phyloP scores from a whole-genome alignment of 306 rosid species.

The Castanopsis chinensis region DNA sequence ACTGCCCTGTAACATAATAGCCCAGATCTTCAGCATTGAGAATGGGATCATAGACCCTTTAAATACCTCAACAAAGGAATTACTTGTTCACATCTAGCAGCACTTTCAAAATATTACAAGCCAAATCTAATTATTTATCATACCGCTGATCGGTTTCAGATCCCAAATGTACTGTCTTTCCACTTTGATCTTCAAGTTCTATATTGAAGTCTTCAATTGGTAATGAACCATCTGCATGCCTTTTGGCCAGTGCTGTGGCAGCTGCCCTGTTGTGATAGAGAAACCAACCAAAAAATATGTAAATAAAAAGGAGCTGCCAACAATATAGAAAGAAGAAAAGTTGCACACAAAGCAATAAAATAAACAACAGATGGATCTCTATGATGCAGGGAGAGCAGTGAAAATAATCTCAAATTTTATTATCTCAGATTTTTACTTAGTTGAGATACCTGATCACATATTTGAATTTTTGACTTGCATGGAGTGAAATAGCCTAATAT shows the following conservation, averaged over 20 bases:
- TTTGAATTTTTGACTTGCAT: no score
- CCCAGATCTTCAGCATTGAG: conserved; percentile 23
- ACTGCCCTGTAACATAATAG: conserved; percentile 63
- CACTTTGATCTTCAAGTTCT: conserved; percentile 92
- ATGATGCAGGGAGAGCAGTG: no score
- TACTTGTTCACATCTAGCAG: conserved; percentile 6
- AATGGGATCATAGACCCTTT: conserved; percentile 14
- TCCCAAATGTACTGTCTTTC: conserved; percentile 69
- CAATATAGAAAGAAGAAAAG: conserved; percentile 13
- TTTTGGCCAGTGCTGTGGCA: conserved; percentile 56
- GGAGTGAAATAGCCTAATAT: no score
- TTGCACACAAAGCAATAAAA: not conserved
- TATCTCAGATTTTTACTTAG: no score
- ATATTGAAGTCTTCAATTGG: conserved; percentile 77
- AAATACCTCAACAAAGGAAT: conserved; percentile 3
- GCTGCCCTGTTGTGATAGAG: conserved; percentile 55
- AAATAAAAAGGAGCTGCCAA: conserved; percentile 13
- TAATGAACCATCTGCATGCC: conserved; percentile 77
- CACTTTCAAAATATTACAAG: conserved; percentile 1
- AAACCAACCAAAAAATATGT: conserved; percentile 8
- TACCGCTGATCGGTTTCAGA: conserved; percentile 84
- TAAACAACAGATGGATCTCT: not conserved
- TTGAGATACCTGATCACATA: no score
- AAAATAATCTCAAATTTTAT: no score
- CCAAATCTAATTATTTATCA: conserved; percentile 1